These are phyloP conservation scores for sunflower (Helianthus annuus) DNA, from an alignment of 129 eudicot species.

Conservation along the genomic window DNA sequence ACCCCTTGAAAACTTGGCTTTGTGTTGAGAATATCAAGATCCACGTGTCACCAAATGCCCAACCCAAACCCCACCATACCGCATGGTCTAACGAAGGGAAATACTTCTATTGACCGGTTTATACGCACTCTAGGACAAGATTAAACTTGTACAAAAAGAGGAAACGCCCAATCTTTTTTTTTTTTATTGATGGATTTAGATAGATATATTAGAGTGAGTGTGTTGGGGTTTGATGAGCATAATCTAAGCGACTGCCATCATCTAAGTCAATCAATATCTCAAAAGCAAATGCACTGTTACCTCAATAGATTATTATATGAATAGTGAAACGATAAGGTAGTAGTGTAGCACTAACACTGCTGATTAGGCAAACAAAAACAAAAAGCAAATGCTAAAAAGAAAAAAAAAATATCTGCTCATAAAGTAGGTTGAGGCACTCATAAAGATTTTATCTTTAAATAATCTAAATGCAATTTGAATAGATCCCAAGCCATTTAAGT, in stretches of 20 bases:
- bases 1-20: too few species aligned
- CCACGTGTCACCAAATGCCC: too few species aligned
- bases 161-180: not conserved
- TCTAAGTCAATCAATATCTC: constrained; percentile 27
- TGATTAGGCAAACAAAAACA: constrained; percentile 10
- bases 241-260: constrained; percentile 16
- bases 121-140: not conserved
- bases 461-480: not conserved
- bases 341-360: constrained; percentile 45
- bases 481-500: constrained; percentile 9
- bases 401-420: not conserved
- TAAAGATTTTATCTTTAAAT: not conserved
- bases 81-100: not conserved
- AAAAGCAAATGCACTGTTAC: constrained; percentile 50
- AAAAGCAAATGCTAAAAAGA: not conserved
- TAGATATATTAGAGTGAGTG: not conserved
- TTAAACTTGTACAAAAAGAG: not conserved
- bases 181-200: not conserved
- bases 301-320: constrained; percentile 18
- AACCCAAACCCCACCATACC: too few species aligned
- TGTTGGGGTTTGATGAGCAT: too few species aligned
- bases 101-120: not conserved
- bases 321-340: constrained; percentile 35
- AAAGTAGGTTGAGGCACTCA: constrained; percentile 11
- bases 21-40: too few species aligned